Percentiles rank a stretch among this genome's conserved stretches.
These are phyloP conservation scores for Daldinia eschscholtzii DNA, from an alignment of 2,329 filamentous ascomycete genomes.

Conservation along the genomic window DNA sequence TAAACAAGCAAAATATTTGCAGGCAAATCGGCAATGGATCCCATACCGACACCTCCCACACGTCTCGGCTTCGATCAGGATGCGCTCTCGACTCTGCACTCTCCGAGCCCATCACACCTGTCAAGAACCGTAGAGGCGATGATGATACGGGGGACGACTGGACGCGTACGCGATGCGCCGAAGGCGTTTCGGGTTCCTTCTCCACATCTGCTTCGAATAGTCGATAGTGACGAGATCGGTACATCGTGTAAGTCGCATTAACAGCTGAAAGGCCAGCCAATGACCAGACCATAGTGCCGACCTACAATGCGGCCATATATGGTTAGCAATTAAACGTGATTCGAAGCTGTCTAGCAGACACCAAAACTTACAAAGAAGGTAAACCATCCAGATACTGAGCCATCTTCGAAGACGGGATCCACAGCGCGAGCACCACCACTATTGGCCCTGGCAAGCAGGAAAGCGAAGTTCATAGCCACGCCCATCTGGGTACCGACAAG, in stretches of 20 bases:
- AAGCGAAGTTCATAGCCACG: constrained; percentile 79
- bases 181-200: constrained; percentile 79
- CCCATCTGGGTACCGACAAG: constrained; percentile 82
- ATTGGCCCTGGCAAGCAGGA: constrained; percentile 87
- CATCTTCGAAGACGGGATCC: constrained; percentile 89
- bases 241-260: constrained; percentile 87
- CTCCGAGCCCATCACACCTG: constrained; percentile 73
- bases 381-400: constrained; percentile 73
- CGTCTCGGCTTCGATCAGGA: constrained; percentile 83
- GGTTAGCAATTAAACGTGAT: constrained; percentile 26
- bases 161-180: constrained; percentile 87
- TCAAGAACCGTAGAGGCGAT: constrained; percentile 82
- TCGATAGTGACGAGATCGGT: constrained; percentile 85
- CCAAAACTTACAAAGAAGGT: constrained; percentile 63
- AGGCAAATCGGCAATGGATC: constrained; percentile 89
- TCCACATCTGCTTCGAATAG: constrained; percentile 92
- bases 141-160: constrained; percentile 83
- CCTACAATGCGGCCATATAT: constrained; percentile 59
- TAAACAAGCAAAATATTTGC: constrained; percentile 89
- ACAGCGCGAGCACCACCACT: constrained; percentile 65
- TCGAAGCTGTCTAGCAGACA: constrained; percentile 29
- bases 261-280: constrained; percentile 74
- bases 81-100: constrained; percentile 87
- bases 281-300: constrained; percentile 77
- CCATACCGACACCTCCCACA: constrained; percentile 96